Percentiles rank a stretch among this genome's conserved stretches.
These are phyloP conservation scores for Talinum fruticosum DNA, from an alignment of 148 eudicot genomes.

Conservation along the genomic window DNA sequence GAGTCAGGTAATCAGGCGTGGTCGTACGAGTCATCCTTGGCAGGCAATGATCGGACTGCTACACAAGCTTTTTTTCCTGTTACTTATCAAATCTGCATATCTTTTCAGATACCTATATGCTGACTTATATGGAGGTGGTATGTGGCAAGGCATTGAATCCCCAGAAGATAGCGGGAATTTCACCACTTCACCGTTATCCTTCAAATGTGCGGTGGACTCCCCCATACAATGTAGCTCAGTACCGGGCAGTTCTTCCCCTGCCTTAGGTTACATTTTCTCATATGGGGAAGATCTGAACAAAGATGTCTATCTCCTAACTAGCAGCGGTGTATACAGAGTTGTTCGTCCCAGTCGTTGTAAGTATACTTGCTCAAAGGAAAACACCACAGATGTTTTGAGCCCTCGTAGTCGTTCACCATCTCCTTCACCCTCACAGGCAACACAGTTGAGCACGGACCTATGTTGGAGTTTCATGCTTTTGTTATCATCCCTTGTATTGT, in stretches of 20 bases:
- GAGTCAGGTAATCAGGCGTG: not conserved
- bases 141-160: constrained; percentile 71
- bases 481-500: constrained; percentile 11
- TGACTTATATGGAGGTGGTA: constrained; percentile 60
- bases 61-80: not conserved
- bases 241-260: constrained; percentile 50
- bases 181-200: constrained; percentile 36
- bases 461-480: constrained; percentile 15
- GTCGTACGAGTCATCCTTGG: not conserved
- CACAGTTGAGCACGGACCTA: constrained; percentile 16
- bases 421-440: constrained; percentile 22
- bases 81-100: not conserved
- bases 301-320: constrained; percentile 55
- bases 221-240: constrained; percentile 56
- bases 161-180: constrained; percentile 73
- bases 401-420: not conserved
- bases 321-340: constrained; percentile 74
- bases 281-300: constrained; percentile 72
- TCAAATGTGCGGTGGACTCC: constrained; percentile 63
- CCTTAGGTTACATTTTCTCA: constrained; percentile 69
- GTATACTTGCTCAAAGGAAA: constrained; percentile 63
- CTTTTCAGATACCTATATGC: constrained; percentile 70
- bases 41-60: not conserved
- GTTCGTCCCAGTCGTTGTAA: constrained; percentile 69
- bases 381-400: constrained; percentile 26